Base-by-base conservation (phyloP, 2,329 filamentous ascomycete species). In the Phoma sp. region DNA sequence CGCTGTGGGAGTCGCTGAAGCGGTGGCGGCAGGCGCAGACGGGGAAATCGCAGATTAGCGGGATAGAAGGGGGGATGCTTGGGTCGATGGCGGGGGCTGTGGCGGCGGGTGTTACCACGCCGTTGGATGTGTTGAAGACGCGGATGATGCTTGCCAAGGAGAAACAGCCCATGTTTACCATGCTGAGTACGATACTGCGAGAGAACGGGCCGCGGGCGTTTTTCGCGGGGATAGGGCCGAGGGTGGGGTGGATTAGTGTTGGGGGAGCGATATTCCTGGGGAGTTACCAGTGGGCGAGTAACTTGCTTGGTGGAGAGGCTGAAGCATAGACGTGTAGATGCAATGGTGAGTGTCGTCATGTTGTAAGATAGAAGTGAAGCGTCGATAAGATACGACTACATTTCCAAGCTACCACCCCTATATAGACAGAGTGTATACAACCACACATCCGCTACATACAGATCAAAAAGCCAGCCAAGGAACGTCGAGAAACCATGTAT, bases 81-180 rank as follows among this genome's bases (percentile, higher is more conserved):
- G 95, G 95, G 0, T 93, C 89, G 65, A 70, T 92, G 29, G 87
- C 92, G 0, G 95, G 95, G 1, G 92, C 88, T 1, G 82, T 97
- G 32, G 92, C 95, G 0, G 95, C 95, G 0, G 93, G 85, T 0
- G 73, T 93, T 54, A 99, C 95, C 20, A 99, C 95, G 46, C 95
- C 95, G 32, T 78, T 99, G 59, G 95, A 99, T 77, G 95, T 99
- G 58, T 81, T 99, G 63, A 99, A 99, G 85, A 99, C 95, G 61
- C 82, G 95, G 60, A 88, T 98, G 76, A 99, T 99, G 95, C 80
- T 99, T 64, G 89, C 90, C 12, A 83, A 86, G 67, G 85, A 88
- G 79, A 85, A 80, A 64, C 84, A 84, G 72, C 83, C 81, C 11
- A 82, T 86, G 59, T 73, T 78, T 28, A 73, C 75, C 4, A 81